Conservation (phyloP, 2,329 filamentous ascomycete species). For the Diaporthe citriasiana region DNA sequence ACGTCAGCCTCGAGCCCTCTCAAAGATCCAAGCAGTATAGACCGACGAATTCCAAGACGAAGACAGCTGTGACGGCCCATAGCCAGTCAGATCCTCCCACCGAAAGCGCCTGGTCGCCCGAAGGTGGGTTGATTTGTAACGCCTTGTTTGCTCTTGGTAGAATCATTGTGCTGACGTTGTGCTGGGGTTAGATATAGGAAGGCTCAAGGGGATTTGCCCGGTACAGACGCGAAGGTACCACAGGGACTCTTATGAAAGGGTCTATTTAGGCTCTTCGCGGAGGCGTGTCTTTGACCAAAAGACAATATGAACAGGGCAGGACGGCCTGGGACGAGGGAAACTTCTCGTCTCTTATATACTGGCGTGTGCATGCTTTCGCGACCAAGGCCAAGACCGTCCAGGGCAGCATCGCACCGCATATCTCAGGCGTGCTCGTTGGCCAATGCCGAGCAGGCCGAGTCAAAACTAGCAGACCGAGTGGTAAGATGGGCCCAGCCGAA, state of each 20-base stretch:
- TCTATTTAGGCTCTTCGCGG: neutral
- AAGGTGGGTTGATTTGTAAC: conserved; percentile 61
- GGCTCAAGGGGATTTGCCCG: neutral
- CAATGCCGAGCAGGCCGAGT: conserved; percentile 33
- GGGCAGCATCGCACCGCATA: conserved; percentile 2
- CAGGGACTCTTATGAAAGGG: neutral
- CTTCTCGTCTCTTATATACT: conserved; percentile 30
- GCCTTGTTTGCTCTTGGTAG: conserved; percentile 55
- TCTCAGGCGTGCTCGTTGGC: conserved; percentile 24
- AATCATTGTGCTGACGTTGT: conserved; percentile 30
- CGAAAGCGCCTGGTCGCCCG: conserved; percentile 56
- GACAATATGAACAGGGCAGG: neutral
- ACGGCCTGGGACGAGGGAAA: conserved; percentile 3
- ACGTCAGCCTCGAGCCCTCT: conserved; percentile 39
- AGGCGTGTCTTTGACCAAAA: neutral
- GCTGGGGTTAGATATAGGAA: neutral
- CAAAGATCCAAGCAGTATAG: neutral
- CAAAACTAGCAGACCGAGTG: neutral
- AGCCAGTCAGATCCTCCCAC: conserved; percentile 68
- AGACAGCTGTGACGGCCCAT: conserved; percentile 67
- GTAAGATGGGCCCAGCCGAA: conserved; percentile 27
- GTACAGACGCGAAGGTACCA: neutral
- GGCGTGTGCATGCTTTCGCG: neutral
- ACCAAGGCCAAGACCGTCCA: neutral
- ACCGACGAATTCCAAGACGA: conserved; percentile 61